phyloP scores from a whole-genome alignment of 139 green algal species.

The Coelastrella sp. region DNA sequence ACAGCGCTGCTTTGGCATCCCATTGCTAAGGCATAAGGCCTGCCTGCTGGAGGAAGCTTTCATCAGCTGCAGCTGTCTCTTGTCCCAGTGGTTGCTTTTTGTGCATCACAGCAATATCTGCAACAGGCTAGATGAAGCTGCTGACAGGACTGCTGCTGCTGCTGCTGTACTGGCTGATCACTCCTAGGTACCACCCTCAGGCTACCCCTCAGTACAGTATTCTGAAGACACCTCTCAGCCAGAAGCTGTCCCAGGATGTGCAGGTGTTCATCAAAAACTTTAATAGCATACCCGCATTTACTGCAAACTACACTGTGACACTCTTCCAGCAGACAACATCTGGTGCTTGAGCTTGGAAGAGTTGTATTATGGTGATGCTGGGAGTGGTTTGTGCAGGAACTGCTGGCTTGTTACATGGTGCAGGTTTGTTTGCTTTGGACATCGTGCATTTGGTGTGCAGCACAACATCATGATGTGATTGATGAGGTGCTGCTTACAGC shows the following conservation, averaged over 20 bases:
- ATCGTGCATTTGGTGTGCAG: no score
- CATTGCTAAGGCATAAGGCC: no score
- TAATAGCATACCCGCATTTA: slow-evolving; percentile 85
- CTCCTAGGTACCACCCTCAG: slow-evolving; percentile 41
- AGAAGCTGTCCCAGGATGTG: slow-evolving; percentile 69
- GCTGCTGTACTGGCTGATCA: slow-evolving; percentile 46
- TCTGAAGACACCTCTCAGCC: slow-evolving; percentile 69
- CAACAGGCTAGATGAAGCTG: no score
- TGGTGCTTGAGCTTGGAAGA: not conserved
- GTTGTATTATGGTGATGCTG: not conserved
- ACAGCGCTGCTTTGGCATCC: no score
- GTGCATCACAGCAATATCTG: no score
- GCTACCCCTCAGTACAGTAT: slow-evolving; percentile 58
- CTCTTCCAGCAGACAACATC: slow-evolving; percentile 82
- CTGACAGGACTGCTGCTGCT: not conserved
- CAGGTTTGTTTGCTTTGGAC: no score
- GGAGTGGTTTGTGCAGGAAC: not conserved
- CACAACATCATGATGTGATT: no score
- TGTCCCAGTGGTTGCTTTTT: no score
- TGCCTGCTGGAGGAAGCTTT: no score
- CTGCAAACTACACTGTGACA: slow-evolving; percentile 89
- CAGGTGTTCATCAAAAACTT: slow-evolving; percentile 81
- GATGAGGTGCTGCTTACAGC: no score
- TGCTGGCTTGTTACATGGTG: no score
- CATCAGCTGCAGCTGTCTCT: no score